Conservation (phyloP, 2,329 filamentous ascomycete genomes). For the Tolypocladium capitatum region DNA sequence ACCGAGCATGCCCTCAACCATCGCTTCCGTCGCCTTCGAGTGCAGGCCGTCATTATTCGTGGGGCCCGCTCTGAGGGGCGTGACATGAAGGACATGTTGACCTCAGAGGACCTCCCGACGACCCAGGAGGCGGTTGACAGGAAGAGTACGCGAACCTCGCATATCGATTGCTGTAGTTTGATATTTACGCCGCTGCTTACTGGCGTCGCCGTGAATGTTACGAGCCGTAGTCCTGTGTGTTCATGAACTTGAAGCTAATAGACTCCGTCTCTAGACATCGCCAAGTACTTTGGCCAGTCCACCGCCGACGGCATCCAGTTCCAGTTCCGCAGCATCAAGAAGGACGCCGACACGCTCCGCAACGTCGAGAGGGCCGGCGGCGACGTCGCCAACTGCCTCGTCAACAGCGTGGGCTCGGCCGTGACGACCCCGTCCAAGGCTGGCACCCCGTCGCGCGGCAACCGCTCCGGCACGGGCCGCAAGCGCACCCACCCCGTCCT, state of each 20-base stretch:
- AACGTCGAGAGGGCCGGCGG: constrained; percentile 28
- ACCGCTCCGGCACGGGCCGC: constrained; percentile 12
- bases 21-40: constrained; percentile 34
- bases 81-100: constrained; percentile 29
- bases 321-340: constrained; percentile 44
- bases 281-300: constrained; percentile 45
- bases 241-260: not conserved
- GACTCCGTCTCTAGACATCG: constrained; percentile 32
- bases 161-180: not conserved
- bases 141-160: constrained; percentile 22
- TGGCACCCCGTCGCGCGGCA: constrained; percentile 3
- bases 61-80: constrained; percentile 19
- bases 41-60: constrained; percentile 25
- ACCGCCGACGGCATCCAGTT: constrained; percentile 45
- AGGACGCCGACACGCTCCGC: constrained; percentile 34
- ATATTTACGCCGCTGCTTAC: not conserved
- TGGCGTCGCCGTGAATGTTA: not conserved
- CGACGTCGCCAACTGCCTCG: constrained; percentile 29
- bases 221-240: not conserved
- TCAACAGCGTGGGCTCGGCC: constrained; percentile 11
- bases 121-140: constrained; percentile 25
- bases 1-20: constrained; percentile 35
- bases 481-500: constrained; percentile 10
- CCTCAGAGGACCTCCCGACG: constrained; percentile 21
- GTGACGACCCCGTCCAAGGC: constrained; percentile 18